These are phyloP conservation scores for Aspergillus hortae DNA, from an alignment of 2,329 filamentous ascomycete genomes.

Conservation along the genomic window DNA sequence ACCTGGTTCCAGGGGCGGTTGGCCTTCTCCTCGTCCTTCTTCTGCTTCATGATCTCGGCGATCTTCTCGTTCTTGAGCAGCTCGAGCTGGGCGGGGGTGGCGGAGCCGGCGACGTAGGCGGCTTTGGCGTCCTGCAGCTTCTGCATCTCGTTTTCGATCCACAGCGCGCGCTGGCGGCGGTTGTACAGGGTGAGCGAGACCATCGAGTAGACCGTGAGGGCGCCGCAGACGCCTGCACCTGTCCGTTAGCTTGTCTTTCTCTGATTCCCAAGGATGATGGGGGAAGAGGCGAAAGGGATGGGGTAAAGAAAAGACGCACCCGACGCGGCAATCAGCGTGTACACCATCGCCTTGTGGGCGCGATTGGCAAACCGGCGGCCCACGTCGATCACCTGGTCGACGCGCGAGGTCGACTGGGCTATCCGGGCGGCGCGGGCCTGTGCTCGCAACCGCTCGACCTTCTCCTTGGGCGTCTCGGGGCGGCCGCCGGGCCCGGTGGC, in stretches of 20 bases:
- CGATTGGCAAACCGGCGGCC: slow-evolving; percentile 58
- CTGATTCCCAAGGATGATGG: too few species aligned
- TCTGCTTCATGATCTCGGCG: slow-evolving; percentile 39
- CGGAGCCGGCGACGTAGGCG: slow-evolving; percentile 39
- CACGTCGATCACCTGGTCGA: slow-evolving; percentile 53
- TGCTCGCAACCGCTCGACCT: slow-evolving; percentile 64
- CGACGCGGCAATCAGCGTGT: slow-evolving; percentile 59
- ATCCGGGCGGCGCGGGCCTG: slow-evolving; percentile 65
- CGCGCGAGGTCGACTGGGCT: slow-evolving; percentile 54
- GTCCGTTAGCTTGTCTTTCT: neutral
- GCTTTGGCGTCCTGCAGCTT: slow-evolving; percentile 40
- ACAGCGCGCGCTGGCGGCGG: slow-evolving; percentile 60
- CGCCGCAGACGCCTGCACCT: slow-evolving; percentile 53
- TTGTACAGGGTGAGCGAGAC: slow-evolving; percentile 67
- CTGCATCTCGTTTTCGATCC: slow-evolving; percentile 50
- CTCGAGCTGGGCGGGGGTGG: slow-evolving; percentile 41
- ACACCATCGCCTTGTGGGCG: slow-evolving; percentile 58
- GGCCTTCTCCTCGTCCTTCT: slow-evolving; percentile 38
- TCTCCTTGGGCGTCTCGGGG: slow-evolving; percentile 64
- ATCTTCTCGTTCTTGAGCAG: slow-evolving; percentile 44
- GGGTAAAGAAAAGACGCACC: slow-evolving; percentile 39
- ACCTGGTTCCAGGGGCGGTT: slow-evolving; percentile 36
- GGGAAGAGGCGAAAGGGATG: neutral
- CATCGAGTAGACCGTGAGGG: slow-evolving; percentile 61
- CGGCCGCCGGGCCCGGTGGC: slow-evolving; percentile 23